Evolutionary conservation across 2,329 filamentous ascomycete species (phyloP).

Genomic region (Pezicula rhizophila): DNA sequence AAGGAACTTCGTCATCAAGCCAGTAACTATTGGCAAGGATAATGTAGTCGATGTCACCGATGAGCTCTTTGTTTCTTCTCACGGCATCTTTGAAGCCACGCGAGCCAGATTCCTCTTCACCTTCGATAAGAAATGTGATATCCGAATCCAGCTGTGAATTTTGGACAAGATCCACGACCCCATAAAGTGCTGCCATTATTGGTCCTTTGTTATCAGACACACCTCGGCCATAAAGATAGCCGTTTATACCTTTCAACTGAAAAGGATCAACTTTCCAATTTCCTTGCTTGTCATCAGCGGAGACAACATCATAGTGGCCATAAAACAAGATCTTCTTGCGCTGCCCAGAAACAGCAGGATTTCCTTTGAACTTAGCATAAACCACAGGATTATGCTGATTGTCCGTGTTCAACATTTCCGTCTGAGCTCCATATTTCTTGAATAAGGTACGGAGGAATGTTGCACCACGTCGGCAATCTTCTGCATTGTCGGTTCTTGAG

Average conservation of each 20-base stretch:
- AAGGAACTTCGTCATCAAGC: constrained; percentile 93
- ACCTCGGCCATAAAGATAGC: constrained; percentile 92
- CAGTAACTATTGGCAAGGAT: constrained; percentile 96
- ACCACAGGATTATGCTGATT: constrained; percentile 84
- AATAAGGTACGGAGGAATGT: constrained; percentile 87
- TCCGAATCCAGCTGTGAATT: constrained; percentile 81
- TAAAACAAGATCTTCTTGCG: constrained; percentile 93
- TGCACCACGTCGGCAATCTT: constrained; percentile 88
- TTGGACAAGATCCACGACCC: constrained; percentile 81
- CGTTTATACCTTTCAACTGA: constrained; percentile 79
- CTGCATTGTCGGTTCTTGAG: constrained; percentile 75
- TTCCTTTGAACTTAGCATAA: constrained; percentile 79
- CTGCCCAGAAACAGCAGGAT: constrained; percentile 54
- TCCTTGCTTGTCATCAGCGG: constrained; percentile 73
- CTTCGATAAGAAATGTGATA: constrained; percentile 90
- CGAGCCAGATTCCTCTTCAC: constrained; percentile 92
- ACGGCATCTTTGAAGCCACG: constrained; percentile 84
- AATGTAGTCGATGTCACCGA: constrained; percentile 90
- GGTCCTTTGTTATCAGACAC: constrained; percentile 97
- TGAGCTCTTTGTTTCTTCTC: constrained; percentile 70
- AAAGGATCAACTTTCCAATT: constrained; percentile 91
- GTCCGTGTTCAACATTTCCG: constrained; percentile 81
- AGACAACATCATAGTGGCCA: constrained; percentile 95
- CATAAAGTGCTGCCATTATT: constrained; percentile 88
- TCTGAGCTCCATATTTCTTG: constrained; percentile 83